Evolutionary conservation across 176 grass and related monocot species (phyloP).

Genomic region (Melocanna baccifera): DNA sequence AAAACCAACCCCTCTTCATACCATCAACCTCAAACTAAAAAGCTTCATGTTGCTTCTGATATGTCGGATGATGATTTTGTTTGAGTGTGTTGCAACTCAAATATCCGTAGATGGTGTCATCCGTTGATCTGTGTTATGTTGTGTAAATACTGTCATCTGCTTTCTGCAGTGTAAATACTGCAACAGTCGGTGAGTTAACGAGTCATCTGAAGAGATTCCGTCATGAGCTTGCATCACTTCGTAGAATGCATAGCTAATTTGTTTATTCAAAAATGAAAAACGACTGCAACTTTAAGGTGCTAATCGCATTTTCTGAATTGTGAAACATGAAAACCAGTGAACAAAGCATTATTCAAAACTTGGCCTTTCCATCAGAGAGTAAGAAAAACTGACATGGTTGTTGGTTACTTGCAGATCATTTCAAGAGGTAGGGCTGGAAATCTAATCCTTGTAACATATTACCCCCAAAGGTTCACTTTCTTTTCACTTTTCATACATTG

Average conservation of each 20-base stretch:
- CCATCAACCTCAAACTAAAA: slow-evolving; percentile 59
- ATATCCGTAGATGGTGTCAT: slow-evolving; percentile 21
- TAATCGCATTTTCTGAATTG: slow-evolving; percentile 12
- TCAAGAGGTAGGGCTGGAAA: slow-evolving; percentile 10
- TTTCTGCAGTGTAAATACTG: slow-evolving; percentile 11
- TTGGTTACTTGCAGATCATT: slow-evolving; percentile 26
- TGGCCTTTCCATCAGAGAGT: neutral
- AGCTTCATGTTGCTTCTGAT: slow-evolving; percentile 55
- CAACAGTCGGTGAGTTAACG: slow-evolving; percentile 11
- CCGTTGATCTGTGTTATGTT: slow-evolving; percentile 16
- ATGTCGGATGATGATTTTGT: slow-evolving; percentile 90
- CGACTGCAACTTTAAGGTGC: neutral
- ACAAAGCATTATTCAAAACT: neutral
- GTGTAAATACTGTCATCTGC: slow-evolving; percentile 23
- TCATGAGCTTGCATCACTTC: neutral
- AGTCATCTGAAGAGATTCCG: neutral
- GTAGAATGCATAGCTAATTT: neutral
- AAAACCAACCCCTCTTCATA: slow-evolving; percentile 46
- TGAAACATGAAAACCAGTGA: slow-evolving; percentile 2
- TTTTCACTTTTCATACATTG: slow-evolving; percentile 8
- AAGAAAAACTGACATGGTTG: slow-evolving; percentile 18
- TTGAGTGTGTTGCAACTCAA: slow-evolving; percentile 29
- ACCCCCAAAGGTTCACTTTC: slow-evolving; percentile 19
- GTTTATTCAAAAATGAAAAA: neutral
- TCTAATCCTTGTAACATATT: slow-evolving; percentile 24